These are phyloP conservation scores for Colletotrichum gigasporum DNA, from an alignment of 2,329 filamentous ascomycete genomes.

Conservation along the genomic window DNA sequence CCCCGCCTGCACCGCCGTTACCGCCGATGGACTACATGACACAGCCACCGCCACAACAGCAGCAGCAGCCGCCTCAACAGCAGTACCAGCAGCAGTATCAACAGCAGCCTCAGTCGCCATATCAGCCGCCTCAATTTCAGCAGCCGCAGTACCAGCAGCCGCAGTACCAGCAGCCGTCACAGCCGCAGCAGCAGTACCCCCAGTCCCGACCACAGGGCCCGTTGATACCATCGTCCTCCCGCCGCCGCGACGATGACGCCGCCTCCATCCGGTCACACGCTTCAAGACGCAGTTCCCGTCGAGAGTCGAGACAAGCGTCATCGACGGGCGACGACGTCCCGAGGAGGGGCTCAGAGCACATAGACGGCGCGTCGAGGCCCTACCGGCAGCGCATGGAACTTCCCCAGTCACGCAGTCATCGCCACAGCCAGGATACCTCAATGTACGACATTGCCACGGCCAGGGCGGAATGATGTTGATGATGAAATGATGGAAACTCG, in stretches of 20 bases:
- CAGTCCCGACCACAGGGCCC: no score
- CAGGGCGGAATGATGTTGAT: slow-evolving; percentile 6
- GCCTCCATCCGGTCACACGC: slow-evolving; percentile 26
- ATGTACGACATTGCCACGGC: slow-evolving; percentile 28
- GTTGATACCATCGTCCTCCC: no score
- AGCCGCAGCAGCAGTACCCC: no score
- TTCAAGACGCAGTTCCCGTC: slow-evolving; percentile 23
- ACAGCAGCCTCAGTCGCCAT: no score
- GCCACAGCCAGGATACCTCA: slow-evolving; percentile 5
- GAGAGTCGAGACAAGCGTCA: slow-evolving; percentile 13
- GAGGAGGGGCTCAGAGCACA: slow-evolving; percentile 19
- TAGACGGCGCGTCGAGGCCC: slow-evolving; percentile 21
- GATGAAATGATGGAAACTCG: background rate
- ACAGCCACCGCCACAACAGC: slow-evolving; percentile 1
- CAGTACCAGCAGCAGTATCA: background rate
- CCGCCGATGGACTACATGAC: slow-evolving; percentile 11
- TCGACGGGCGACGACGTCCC: slow-evolving; percentile 15
- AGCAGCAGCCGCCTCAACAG: slow-evolving; percentile 4
- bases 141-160: slow-evolving; percentile 5
- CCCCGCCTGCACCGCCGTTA: slow-evolving; percentile 23
- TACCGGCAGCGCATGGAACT: slow-evolving; percentile 30
- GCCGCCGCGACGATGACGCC: slow-evolving; percentile 13
- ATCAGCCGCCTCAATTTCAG: slow-evolving; percentile 4
- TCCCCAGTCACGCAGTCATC: slow-evolving; percentile 24
- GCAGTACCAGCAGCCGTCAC: background rate